A percentile compares a stretch with the other conserved stretches of the same genome.
Evolutionary conservation across 2,329 filamentous ascomycete species (phyloP).

Genomic region (Calycina herbarum): DNA sequence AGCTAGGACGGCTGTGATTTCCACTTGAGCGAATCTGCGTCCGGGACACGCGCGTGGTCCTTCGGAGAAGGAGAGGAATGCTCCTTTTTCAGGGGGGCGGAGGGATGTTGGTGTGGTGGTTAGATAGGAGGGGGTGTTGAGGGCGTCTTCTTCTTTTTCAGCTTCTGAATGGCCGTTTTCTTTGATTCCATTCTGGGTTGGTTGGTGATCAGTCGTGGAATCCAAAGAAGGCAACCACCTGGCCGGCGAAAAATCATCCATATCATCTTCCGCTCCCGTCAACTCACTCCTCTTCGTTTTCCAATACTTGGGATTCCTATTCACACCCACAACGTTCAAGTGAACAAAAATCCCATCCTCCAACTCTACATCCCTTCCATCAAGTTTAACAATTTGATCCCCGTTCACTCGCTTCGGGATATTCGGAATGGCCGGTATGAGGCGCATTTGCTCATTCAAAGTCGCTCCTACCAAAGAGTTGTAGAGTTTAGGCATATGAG

Average conservation of each 20-base stretch:
- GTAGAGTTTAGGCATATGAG: slow-evolving; percentile 30
- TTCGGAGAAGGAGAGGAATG: slow-evolving; percentile 39
- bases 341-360: slow-evolving; percentile 42
- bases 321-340: slow-evolving; percentile 46
- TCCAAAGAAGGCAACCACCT: slow-evolving; percentile 51
- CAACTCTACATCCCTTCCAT: slow-evolving; percentile 21
- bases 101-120: slow-evolving; percentile 20
- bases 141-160: slow-evolving; percentile 10
- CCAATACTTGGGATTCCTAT: slow-evolving; percentile 59
- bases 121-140: slow-evolving; percentile 17
- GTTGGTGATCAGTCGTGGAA: neutral
- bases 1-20: slow-evolving; percentile 38
- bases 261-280: slow-evolving; percentile 13
- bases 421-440: slow-evolving; percentile 53
- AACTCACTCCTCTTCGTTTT: slow-evolving; percentile 34
- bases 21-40: slow-evolving; percentile 40
- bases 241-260: slow-evolving; percentile 52
- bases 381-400: slow-evolving; percentile 20
- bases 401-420: slow-evolving; percentile 50
- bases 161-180: neutral
- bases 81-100: slow-evolving; percentile 33
- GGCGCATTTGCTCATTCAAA: slow-evolving; percentile 54
- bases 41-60: slow-evolving; percentile 42
- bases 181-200: neutral
- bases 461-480: slow-evolving; percentile 32